These are phyloP conservation scores for Scenedesmus sp. DNA, from an alignment of 163 green algal species.

Conservation along the genomic window DNA sequence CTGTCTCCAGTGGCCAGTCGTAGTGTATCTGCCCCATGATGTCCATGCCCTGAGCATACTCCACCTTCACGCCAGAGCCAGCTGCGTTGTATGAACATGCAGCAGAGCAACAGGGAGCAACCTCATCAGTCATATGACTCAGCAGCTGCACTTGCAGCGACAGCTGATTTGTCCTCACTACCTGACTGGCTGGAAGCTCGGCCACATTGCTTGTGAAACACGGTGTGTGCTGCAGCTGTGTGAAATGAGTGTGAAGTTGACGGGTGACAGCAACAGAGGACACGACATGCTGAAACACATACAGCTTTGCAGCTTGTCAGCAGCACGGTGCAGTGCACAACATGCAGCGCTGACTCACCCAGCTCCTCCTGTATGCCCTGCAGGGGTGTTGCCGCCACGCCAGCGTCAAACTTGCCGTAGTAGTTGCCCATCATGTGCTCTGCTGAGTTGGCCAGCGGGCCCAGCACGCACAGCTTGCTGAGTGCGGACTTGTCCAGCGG, in stretches of 20 bases:
- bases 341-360: not conserved
- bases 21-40: constrained; percentile 32
- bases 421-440: constrained; percentile 59
- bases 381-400: constrained; percentile 1
- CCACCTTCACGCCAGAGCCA: constrained; percentile 13
- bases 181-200: no score
- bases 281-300: no score
- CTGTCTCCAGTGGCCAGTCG: constrained; percentile 50
- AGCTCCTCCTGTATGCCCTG: constrained; percentile 38
- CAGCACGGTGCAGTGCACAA: no score
- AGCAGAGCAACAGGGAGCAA: not conserved
- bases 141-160: not conserved
- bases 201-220: no score
- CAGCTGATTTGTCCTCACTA: no score
- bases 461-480: constrained; percentile 43
- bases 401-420: constrained; percentile 40
- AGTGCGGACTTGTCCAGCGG: constrained; percentile 21
- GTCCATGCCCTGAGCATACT: constrained; percentile 26
- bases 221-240: no score
- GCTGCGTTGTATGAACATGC: not conserved
- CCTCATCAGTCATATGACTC: not conserved
- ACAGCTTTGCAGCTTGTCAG: no score
- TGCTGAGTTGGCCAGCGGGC: constrained; percentile 11
- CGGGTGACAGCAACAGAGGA: no score
- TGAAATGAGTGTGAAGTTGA: no score